A percentile compares a stretch with the other conserved stretches of the same genome.
Evolutionary conservation across 116 monocot species (phyloP).

Genomic region (Cymodocea nodosa): DNA sequence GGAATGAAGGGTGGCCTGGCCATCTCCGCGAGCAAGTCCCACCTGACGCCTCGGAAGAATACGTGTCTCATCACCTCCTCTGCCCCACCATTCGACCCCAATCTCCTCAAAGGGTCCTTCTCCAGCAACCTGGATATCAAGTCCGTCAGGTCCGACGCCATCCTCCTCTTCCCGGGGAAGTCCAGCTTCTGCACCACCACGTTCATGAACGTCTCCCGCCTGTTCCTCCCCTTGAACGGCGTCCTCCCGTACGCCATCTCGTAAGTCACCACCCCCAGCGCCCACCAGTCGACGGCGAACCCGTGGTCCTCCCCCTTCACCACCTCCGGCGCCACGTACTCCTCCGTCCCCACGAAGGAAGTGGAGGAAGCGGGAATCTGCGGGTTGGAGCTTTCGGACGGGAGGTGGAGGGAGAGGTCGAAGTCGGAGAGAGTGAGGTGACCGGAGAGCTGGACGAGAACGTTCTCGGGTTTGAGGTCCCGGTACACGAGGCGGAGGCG

Average conservation of each 20-base stretch:
- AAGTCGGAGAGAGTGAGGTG: slow-evolving; percentile 47
- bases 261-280: slow-evolving; percentile 62
- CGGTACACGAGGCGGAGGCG: slow-evolving; percentile 40
- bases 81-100: slow-evolving; percentile 51
- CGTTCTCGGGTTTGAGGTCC: slow-evolving; percentile 70
- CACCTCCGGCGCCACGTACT: slow-evolving; percentile 94
- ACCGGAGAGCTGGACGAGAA: slow-evolving; percentile 43
- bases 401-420: slow-evolving; percentile 27
- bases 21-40: slow-evolving; percentile 55
- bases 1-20: slow-evolving; percentile 60
- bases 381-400: background rate
- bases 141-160: slow-evolving; percentile 37
- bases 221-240: slow-evolving; percentile 58
- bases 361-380: no score
- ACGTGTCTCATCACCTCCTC: slow-evolving; percentile 64
- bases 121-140: slow-evolving; percentile 45
- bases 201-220: slow-evolving; percentile 83
- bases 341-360: slow-evolving; percentile 98
- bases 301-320: slow-evolving; percentile 68
- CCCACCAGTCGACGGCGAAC: slow-evolving; percentile 91
- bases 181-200: slow-evolving; percentile 42
- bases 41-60: slow-evolving; percentile 65
- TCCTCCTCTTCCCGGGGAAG: slow-evolving; percentile 39
- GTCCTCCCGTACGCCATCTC: slow-evolving; percentile 82
- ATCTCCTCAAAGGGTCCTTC: slow-evolving; percentile 43